These are phyloP conservation scores for Sequoiadendron giganteum DNA, from an alignment of 75 land plant species.

Conservation along the genomic window DNA sequence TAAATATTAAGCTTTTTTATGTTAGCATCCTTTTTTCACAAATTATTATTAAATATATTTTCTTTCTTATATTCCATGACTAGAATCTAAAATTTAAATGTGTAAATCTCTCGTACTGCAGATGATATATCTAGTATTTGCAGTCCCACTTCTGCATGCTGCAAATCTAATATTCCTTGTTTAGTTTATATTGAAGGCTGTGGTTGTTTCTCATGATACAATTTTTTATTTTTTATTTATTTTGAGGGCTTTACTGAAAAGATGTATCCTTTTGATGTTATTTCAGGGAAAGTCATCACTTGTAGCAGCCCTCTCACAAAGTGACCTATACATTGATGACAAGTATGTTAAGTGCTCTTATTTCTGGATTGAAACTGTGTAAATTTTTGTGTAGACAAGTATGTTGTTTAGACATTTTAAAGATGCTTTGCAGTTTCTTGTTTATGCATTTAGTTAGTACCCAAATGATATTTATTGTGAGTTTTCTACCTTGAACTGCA, in stretches of 20 bases:
- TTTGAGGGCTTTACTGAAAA: background rate
- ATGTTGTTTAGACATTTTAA: background rate
- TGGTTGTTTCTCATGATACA: background rate
- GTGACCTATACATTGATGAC: constrained; percentile 75
- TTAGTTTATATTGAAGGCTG: background rate
- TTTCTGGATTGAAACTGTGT: no score
- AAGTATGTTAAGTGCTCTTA: no score
- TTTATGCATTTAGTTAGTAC: background rate
- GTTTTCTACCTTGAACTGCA: background rate
- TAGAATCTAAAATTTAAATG: background rate
- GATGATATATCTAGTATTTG: background rate
- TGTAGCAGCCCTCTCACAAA: constrained; percentile 81
- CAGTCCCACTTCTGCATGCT: background rate
- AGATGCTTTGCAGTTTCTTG: background rate
- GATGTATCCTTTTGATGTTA: background rate
- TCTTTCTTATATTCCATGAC: background rate
- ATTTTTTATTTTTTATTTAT: background rate
- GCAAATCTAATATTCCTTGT: background rate
- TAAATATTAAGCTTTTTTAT: background rate
- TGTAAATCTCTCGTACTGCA: background rate
- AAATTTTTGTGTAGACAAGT: no score
- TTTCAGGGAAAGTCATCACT: constrained; percentile 91
- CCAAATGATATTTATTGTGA: background rate
- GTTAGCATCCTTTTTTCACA: background rate
- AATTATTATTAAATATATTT: background rate